A percentile compares a stretch with the other conserved stretches of the same genome.
Conservation (phyloP, 441 rosid species). For the Geranium incanum region DNA sequence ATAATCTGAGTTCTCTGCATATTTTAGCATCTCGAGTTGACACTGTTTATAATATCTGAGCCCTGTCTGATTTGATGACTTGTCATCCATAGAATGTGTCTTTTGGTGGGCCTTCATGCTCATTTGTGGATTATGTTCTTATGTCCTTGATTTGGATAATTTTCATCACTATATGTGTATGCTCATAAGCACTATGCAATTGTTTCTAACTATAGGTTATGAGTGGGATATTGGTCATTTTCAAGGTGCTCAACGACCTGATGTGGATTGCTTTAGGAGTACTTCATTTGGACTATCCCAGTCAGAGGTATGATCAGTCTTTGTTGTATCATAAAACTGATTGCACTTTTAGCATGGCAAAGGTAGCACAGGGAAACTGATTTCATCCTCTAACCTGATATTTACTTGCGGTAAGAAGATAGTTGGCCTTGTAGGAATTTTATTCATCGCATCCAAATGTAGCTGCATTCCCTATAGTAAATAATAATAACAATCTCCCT, state of each 20-base stretch:
- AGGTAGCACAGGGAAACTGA: not conserved
- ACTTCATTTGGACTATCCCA: slow-evolving; percentile 62
- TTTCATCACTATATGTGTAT: slow-evolving; percentile 6
- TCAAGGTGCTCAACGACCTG: slow-evolving; percentile 61
- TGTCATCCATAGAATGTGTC: slow-evolving; percentile 3
- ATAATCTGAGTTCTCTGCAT: not conserved
- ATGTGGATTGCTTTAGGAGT: slow-evolving; percentile 81
- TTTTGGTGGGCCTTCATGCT: not conserved
- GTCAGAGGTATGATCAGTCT: slow-evolving; percentile 35
- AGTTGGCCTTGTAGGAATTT: not conserved
- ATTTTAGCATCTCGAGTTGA: not conserved
- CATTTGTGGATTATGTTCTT: not conserved
- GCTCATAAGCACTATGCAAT: slow-evolving; percentile 22
- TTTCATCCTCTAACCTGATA: not conserved
- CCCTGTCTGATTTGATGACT: not conserved
- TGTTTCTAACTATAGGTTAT: slow-evolving; percentile 48
- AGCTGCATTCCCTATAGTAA: not conserved
- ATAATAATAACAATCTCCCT: not conserved
- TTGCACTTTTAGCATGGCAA: not conserved
- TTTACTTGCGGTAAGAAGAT: not conserved
- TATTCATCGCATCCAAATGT: not conserved
- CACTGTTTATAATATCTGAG: not conserved
- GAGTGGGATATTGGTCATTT: slow-evolving; percentile 98
- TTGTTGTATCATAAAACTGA: not conserved
- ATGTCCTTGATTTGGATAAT: slow-evolving; percentile 3